Conservation (phyloP, 2,329 filamentous ascomycete species). For the Botrytis pseudocinerea region DNA sequence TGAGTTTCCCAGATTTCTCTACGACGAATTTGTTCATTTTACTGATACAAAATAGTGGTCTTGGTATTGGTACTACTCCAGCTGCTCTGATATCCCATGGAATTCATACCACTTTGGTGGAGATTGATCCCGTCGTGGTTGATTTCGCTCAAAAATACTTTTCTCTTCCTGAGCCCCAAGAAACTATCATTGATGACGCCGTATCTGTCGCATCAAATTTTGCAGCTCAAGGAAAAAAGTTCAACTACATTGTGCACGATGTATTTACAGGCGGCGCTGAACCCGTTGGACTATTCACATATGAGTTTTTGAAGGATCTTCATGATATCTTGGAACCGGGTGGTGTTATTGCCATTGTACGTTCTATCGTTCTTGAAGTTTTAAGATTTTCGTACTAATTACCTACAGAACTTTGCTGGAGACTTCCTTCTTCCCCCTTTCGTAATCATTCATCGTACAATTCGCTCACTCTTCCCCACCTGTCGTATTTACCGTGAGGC, state of each 20-base stretch:
- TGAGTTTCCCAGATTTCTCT: slow-evolving; percentile 49
- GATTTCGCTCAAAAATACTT: slow-evolving; percentile 84
- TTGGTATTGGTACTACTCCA: slow-evolving; percentile 90
- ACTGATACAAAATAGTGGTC: slow-evolving; percentile 56
- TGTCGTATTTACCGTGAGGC: slow-evolving; percentile 90
- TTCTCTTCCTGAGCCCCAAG: slow-evolving; percentile 73
- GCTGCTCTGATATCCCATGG: slow-evolving; percentile 84
- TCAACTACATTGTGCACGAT: slow-evolving; percentile 94
- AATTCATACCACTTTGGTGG: slow-evolving; percentile 89
- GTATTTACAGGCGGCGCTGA: slow-evolving; percentile 97
- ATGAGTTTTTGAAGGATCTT: slow-evolving; percentile 76
- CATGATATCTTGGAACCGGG: slow-evolving; percentile 69
- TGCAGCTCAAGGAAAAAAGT: slow-evolving; percentile 50
- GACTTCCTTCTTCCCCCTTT: slow-evolving; percentile 78
- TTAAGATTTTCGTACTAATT: background rate
- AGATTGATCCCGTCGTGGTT: slow-evolving; percentile 89
- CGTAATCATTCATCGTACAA: slow-evolving; percentile 77
- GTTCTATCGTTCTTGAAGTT: slow-evolving; percentile 37
- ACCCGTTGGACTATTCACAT: slow-evolving; percentile 82
- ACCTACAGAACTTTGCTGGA: slow-evolving; percentile 82
- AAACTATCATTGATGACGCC: slow-evolving; percentile 79
- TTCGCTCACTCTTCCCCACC: slow-evolving; percentile 77
- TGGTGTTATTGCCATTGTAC: slow-evolving; percentile 84
- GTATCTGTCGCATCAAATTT: slow-evolving; percentile 62
- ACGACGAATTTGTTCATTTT: background rate